Evolutionary conservation across 2,329 filamentous ascomycete genomes (phyloP).

Genomic region (Stenocarpella maydis): DNA sequence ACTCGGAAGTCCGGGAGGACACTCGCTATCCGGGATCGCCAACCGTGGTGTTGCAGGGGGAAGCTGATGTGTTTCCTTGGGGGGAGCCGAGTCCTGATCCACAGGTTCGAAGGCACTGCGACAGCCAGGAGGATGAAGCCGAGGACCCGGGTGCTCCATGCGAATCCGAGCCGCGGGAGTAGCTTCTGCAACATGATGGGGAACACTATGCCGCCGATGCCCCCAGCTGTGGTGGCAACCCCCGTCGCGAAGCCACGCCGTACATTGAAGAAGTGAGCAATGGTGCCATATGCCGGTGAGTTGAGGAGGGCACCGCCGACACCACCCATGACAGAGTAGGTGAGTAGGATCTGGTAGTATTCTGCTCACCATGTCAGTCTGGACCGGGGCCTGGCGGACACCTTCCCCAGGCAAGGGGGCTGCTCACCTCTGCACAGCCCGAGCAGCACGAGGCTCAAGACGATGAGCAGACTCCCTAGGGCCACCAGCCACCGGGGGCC

Average conservation of each 20-base stretch:
- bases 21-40: conserved; percentile 39
- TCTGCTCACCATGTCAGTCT: conserved; percentile 44
- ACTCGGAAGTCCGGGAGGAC: conserved; percentile 68
- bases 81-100: conserved; percentile 63
- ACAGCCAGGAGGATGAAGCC: conserved; percentile 59
- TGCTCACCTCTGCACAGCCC: conserved; percentile 67
- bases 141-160: conserved; percentile 58
- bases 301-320: conserved; percentile 79
- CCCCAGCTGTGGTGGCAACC: conserved; percentile 78
- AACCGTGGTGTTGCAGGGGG: background rate
- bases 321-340: conserved; percentile 77
- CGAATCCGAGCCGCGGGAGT: conserved; percentile 57
- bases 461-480: conserved; percentile 67
- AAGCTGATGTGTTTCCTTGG: conserved; percentile 45
- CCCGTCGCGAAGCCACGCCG: conserved; percentile 81
- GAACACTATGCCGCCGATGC: conserved; percentile 74
- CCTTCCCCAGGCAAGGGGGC: background rate
- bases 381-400: background rate
- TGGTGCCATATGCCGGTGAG: conserved; percentile 76
- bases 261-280: conserved; percentile 81
- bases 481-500: conserved; percentile 75
- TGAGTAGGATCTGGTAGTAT: conserved; percentile 84
- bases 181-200: conserved; percentile 56
- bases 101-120: conserved; percentile 55
- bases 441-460: conserved; percentile 71